These are phyloP conservation scores for Sporothrix brasiliensis DNA, from an alignment of 2,329 filamentous ascomycete genomes.

Conservation along the genomic window DNA sequence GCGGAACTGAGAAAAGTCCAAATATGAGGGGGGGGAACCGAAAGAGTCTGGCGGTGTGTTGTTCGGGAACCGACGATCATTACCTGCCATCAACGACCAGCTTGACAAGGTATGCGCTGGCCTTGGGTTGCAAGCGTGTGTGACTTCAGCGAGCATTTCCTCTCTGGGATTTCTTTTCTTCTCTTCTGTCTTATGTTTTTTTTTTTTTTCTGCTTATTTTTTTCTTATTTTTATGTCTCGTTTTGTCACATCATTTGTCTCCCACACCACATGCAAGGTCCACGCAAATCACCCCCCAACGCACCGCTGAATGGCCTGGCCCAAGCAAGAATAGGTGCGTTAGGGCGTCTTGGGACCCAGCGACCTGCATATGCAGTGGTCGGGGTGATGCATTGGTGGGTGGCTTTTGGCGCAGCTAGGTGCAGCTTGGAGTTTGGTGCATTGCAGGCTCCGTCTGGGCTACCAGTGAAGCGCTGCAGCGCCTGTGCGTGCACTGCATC, in stretches of 20 bases:
- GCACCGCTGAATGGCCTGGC: background rate
- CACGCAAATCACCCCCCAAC: background rate
- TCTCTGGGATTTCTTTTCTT: background rate
- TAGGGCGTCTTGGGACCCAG: conserved; percentile 18
- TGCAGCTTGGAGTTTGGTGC: background rate
- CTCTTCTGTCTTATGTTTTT: conserved; percentile 9
- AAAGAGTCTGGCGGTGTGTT: conserved; percentile 10
- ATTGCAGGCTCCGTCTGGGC: background rate
- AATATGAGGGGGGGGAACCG: background rate
- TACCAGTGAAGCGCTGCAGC: background rate
- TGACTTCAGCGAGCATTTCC: conserved; percentile 7
- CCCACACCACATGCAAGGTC: conserved; percentile 24
- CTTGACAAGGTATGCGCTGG: background rate
- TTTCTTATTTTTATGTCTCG: too few species aligned
- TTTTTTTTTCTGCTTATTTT: background rate
- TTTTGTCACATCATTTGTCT: background rate
- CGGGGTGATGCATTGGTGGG: conserved; percentile 4
- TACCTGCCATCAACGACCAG: background rate
- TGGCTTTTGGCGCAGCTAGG: background rate
- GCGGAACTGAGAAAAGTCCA: background rate
- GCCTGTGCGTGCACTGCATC: conserved; percentile 5
- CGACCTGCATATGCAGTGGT: conserved; percentile 26
- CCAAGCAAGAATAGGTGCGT: conserved; percentile 10
- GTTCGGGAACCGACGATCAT: conserved; percentile 20
- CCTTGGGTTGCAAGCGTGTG: background rate